These are phyloP conservation scores for Dendrocalamus sinicus DNA, from an alignment of 176 grass and related monocot genomes.

Conservation along the genomic window DNA sequence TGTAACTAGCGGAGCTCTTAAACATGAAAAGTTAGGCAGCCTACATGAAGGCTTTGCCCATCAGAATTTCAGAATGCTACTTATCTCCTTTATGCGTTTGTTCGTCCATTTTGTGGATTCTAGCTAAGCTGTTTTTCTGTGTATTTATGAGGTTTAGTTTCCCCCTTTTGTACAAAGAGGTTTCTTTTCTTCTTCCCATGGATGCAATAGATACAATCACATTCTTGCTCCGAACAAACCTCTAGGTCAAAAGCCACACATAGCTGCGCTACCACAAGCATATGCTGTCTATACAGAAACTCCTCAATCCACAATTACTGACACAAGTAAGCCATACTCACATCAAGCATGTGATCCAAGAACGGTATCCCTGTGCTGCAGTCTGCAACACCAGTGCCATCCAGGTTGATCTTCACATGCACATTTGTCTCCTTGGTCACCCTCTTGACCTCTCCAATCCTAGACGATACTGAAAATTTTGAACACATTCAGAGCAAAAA, in stretches of 20 bases:
- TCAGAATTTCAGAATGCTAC: neutral
- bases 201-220: neutral
- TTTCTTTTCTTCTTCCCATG: neutral
- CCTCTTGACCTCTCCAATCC: conserved; percentile 77
- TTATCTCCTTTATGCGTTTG: neutral
- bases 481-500: neutral
- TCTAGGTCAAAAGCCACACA: neutral
- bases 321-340: conserved; percentile 22
- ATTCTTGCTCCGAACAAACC: neutral
- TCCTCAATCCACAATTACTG: neutral
- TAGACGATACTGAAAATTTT: conserved; percentile 40
- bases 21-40: conserved; percentile 26
- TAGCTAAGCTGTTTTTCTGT: neutral
- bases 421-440: conserved; percentile 92
- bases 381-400: conserved; percentile 73
- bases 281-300: neutral
- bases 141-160: neutral
- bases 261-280: neutral
- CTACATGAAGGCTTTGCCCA: neutral
- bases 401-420: conserved; percentile 83
- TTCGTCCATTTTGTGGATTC: neutral
- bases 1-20: neutral
- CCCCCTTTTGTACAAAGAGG: neutral
- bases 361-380: conserved; percentile 88
- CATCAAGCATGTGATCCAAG: conserved; percentile 72